These are phyloP conservation scores for Verticillium albo-atrum DNA, from an alignment of 2,329 filamentous ascomycete species.

Conservation along the genomic window DNA sequence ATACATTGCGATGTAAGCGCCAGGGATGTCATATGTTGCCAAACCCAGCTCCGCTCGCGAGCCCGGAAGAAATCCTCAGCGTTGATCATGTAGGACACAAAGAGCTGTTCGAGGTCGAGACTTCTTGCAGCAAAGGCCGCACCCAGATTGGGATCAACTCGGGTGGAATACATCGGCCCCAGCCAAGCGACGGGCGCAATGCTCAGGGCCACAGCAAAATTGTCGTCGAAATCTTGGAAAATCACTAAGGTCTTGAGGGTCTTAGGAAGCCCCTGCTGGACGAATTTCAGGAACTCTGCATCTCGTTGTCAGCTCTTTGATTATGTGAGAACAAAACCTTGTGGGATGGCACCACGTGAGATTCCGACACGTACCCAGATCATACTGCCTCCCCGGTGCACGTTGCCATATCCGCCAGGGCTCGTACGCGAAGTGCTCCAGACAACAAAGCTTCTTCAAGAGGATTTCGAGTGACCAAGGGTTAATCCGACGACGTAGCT, in stretches of 20 bases:
- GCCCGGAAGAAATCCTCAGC: slow-evolving; percentile 21
- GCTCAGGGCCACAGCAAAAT: slow-evolving; percentile 9
- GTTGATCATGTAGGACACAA: slow-evolving; percentile 22
- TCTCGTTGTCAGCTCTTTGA: too few species aligned
- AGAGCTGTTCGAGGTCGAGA: slow-evolving; percentile 19
- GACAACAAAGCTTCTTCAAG: slow-evolving; percentile 16
- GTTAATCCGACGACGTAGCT: slow-evolving; percentile 22
- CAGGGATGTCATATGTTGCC: slow-evolving; percentile 23
- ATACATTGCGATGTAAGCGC: slow-evolving; percentile 27
- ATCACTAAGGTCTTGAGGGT: slow-evolving; percentile 18
- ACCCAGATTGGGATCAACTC: slow-evolving; percentile 8
- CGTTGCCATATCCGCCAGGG: slow-evolving; percentile 24
- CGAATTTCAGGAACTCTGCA: slow-evolving; percentile 3
- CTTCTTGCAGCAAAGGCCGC: slow-evolving; percentile 20
- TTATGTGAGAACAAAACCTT: too few species aligned
- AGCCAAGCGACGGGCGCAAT: neutral
- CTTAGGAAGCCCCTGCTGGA: slow-evolving; percentile 14
- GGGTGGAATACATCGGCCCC: too few species aligned
- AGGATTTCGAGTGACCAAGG: slow-evolving; percentile 10
- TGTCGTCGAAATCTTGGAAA: slow-evolving; percentile 21
- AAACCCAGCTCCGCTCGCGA: slow-evolving; percentile 18
- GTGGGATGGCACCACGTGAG: neutral
- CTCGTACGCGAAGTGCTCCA: slow-evolving; percentile 26
- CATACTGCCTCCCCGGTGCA: slow-evolving; percentile 1
- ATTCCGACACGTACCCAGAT: slow-evolving; percentile 16